phyloP scores from a whole-genome alignment of 75 land plant species.

The Picea sitchensis region DNA sequence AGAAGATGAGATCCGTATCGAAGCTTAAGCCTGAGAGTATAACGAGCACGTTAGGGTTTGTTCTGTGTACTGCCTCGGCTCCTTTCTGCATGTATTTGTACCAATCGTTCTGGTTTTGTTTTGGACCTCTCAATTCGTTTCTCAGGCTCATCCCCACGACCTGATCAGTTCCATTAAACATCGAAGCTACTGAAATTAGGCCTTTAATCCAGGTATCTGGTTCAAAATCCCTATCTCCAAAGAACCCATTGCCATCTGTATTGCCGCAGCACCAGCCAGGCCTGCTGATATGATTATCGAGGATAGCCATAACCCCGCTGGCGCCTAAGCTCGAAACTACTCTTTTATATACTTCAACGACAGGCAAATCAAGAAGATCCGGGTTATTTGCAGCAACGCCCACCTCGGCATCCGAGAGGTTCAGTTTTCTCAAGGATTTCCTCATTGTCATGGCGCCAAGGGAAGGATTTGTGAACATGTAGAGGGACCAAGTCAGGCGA shows the following conservation, averaged over 20 bases:
- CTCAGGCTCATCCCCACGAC: too few species aligned
- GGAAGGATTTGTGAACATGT: slow-evolving; percentile 38
- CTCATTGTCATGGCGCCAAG: slow-evolving; percentile 38
- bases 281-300: slow-evolving; percentile 87
- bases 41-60: too few species aligned
- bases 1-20: too few species aligned
- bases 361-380: slow-evolving; percentile 13
- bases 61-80: too few species aligned
- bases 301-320: slow-evolving; percentile 62
- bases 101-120: too few species aligned
- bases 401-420: slow-evolving; percentile 30
- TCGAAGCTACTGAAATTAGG: too few species aligned
- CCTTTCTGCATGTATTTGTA: too few species aligned
- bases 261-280: slow-evolving; percentile 83
- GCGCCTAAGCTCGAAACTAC: slow-evolving; percentile 52
- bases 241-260: slow-evolving; percentile 85
- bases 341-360: slow-evolving; percentile 9
- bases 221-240: slow-evolving; percentile 71
- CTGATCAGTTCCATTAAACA: too few species aligned
- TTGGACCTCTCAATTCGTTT: too few species aligned
- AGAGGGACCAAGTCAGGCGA: slow-evolving; percentile 69
- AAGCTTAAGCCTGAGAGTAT: too few species aligned
- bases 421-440: slow-evolving; percentile 36
- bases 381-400: slow-evolving; percentile 18
- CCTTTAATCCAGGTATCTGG: slow-evolving; percentile 15